Percentiles rank a stretch among this genome's conserved stretches.
Evolutionary conservation across 2,329 filamentous ascomycete species (phyloP).

Genomic region (Aspergillus sp.): DNA sequence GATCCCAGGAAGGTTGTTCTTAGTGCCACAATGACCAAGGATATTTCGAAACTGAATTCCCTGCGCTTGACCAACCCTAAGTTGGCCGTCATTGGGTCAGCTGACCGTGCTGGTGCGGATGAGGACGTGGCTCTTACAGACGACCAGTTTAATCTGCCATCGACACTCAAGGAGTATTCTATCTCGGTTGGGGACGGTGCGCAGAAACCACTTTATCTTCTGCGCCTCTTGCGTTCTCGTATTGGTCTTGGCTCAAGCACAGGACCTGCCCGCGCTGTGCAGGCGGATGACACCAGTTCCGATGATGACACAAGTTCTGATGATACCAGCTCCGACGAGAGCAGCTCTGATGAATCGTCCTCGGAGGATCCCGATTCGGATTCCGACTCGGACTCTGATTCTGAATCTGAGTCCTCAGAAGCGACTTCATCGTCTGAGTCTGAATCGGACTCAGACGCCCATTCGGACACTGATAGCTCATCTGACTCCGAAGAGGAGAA

Average conservation of each 20-base stretch:
- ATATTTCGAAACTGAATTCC: conserved; percentile 70
- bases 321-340: conserved; percentile 33
- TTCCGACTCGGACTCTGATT: conserved; percentile 18
- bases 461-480: conserved; percentile 13
- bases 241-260: conserved; percentile 21
- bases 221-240: conserved; percentile 59
- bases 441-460: conserved; percentile 15
- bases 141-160: conserved; percentile 54
- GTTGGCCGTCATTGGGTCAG: conserved; percentile 65
- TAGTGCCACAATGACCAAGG: conserved; percentile 85
- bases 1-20: conserved; percentile 72
- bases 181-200: conserved; percentile 62
- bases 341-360: conserved; percentile 27
- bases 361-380: conserved; percentile 18
- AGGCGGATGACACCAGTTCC: conserved; percentile 12
- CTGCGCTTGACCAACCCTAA: conserved; percentile 67
- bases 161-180: conserved; percentile 56
- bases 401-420: conserved; percentile 14
- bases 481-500: conserved; percentile 13
- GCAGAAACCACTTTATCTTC: conserved; percentile 76
- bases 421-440: conserved; percentile 10
- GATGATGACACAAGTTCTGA: conserved; percentile 12
- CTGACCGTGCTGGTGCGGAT: conserved; percentile 16
- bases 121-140: conserved; percentile 17
- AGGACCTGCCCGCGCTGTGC: conserved; percentile 1